phyloP scores from a whole-genome alignment of 2,329 filamentous ascomycete genomes.

The Phaeosphaeriaceae sp. region DNA sequence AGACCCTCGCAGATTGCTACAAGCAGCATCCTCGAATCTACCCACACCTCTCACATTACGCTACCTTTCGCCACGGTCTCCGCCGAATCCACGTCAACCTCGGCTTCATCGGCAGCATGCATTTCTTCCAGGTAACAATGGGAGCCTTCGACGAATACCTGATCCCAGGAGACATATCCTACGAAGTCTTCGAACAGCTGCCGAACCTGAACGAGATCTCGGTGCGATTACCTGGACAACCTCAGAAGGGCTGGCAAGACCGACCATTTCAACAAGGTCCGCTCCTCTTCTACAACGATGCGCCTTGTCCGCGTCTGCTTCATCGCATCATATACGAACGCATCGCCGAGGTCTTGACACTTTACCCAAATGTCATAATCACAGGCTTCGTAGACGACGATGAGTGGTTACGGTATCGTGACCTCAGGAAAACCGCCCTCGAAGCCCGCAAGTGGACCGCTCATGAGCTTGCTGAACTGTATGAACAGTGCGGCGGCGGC shows the following conservation, averaged over 20 bases:
- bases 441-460: conserved; percentile 12
- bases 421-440: conserved; percentile 1
- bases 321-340: conserved; percentile 36
- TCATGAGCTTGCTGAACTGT: conserved; percentile 19
- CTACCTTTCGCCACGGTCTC: conserved; percentile 34
- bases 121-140: conserved; percentile 36
- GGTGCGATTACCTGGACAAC: conserved; percentile 21
- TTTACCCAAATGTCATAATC: conserved; percentile 13
- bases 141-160: conserved; percentile 17
- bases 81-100: conserved; percentile 29
- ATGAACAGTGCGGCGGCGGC: conserved; percentile 24
- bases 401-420: conserved; percentile 20
- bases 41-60: conserved; percentile 29
- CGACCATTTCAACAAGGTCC: conserved; percentile 2
- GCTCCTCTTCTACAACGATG: conserved; percentile 23
- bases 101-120: conserved; percentile 23
- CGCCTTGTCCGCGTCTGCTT: conserved; percentile 29
- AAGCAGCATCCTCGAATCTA: conserved; percentile 24
- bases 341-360: conserved; percentile 21
- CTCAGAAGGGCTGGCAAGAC: conserved; percentile 12
- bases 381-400: conserved; percentile 26
- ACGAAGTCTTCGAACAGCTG: conserved; percentile 27
- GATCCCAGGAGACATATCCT: conserved; percentile 4
- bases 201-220: conserved; percentile 29
- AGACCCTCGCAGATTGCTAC: conserved; percentile 19